These are phyloP conservation scores for Aspergillus sclerotiicarbonarius DNA, from an alignment of 495 filamentous ascomycete genomes.

Conservation along the genomic window DNA sequence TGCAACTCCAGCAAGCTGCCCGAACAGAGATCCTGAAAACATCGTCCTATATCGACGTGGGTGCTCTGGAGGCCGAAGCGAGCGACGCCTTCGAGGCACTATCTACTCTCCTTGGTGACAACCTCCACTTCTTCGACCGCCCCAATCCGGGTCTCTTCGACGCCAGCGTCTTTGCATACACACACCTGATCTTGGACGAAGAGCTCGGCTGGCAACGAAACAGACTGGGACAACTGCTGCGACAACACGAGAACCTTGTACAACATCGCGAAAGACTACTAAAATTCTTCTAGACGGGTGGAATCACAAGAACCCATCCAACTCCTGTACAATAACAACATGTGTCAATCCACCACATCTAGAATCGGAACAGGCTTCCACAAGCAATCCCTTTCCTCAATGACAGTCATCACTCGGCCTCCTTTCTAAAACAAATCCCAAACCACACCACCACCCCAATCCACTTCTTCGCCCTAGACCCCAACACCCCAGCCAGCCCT, in stretches of 20 bases:
- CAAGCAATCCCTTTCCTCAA: slow-evolving; percentile 10
- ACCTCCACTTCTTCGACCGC: slow-evolving; percentile 66
- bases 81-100: slow-evolving; percentile 73
- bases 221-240: slow-evolving; percentile 38
- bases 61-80: slow-evolving; percentile 64
- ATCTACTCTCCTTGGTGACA: slow-evolving; percentile 61
- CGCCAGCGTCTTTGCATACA: slow-evolving; percentile 86
- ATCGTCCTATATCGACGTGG: slow-evolving; percentile 57
- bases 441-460: slow-evolving; percentile 66
- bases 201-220: slow-evolving; percentile 57
- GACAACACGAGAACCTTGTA: slow-evolving; percentile 49
- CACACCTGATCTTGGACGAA: slow-evolving; percentile 71
- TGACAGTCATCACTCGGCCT: not conserved
- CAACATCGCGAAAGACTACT: slow-evolving; percentile 52
- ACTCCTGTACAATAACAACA: slow-evolving; percentile 28
- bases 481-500: slow-evolving; percentile 47
- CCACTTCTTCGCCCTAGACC: slow-evolving; percentile 65
- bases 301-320: not conserved
- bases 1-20: slow-evolving; percentile 69
- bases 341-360: slow-evolving; percentile 3
- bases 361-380: slow-evolving; percentile 2
- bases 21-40: slow-evolving; percentile 67
- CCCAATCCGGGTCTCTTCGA: slow-evolving; percentile 73
- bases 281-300: slow-evolving; percentile 31
- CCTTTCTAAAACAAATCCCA: slow-evolving; percentile 56